These are phyloP conservation scores for Monilinia vaccinii-corymbosi DNA, from an alignment of 2,329 filamentous ascomycete genomes.

Conservation along the genomic window DNA sequence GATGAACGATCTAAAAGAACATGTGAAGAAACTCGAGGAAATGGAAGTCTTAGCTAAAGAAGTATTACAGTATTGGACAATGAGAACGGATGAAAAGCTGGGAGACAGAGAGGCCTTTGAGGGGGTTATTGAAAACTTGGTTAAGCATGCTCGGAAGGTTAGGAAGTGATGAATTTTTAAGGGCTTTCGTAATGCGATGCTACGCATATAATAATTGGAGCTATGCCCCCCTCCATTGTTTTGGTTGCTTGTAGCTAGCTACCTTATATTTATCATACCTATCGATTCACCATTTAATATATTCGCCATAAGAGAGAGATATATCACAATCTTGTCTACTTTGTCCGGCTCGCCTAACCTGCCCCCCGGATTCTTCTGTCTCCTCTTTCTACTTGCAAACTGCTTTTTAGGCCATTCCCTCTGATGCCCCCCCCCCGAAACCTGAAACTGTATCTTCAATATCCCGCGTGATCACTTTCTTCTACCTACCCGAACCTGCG, in stretches of 20 bases:
- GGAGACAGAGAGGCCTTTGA: slow-evolving; percentile 92
- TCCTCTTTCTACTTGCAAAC: no score
- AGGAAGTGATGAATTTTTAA: slow-evolving; percentile 48
- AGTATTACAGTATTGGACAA: slow-evolving; percentile 81
- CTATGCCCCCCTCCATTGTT: neutral
- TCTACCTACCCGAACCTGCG: no score
- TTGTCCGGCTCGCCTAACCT: no score
- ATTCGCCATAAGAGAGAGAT: no score
- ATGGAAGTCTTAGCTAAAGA: slow-evolving; percentile 65
- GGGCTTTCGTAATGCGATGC: neutral
- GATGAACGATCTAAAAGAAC: slow-evolving; percentile 62
- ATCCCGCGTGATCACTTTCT: no score
- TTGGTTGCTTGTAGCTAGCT: neutral
- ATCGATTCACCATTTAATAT: neutral
- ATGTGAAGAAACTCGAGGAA: slow-evolving; percentile 60
- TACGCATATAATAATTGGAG: neutral
- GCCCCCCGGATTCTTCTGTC: no score
- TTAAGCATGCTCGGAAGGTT: slow-evolving; percentile 80
- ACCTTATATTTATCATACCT: neutral
- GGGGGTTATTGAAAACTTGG: slow-evolving; percentile 91
- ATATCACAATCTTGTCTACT: no score
- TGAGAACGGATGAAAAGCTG: slow-evolving; percentile 74
- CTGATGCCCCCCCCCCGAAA: no score
- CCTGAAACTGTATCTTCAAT: no score
- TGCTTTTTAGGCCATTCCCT: no score